These are phyloP conservation scores for Ophiostoma montium DNA, from an alignment of 2,329 filamentous ascomycete genomes.

Conservation along the genomic window DNA sequence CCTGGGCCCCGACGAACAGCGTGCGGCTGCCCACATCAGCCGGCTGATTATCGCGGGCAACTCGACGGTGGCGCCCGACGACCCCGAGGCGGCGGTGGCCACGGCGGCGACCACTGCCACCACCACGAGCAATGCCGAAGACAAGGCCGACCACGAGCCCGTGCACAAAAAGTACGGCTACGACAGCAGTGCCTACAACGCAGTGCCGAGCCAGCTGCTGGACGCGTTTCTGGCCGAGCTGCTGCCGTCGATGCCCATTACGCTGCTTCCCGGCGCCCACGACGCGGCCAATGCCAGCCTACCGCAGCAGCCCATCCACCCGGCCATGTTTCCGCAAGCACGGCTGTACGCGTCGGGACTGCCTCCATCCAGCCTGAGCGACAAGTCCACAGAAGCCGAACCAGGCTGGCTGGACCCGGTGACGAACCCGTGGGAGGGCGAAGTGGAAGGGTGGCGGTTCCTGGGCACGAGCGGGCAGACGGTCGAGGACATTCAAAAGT, in stretches of 20 bases:
- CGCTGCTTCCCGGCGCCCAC: constrained; percentile 66
- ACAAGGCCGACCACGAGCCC: constrained; percentile 22
- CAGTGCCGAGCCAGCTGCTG: constrained; percentile 67
- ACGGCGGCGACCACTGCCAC: no score
- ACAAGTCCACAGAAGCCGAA: not conserved
- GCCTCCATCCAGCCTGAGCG: constrained; percentile 21
- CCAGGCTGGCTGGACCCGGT: constrained; percentile 64
- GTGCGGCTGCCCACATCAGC: constrained; percentile 52
- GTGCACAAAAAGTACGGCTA: constrained; percentile 78
- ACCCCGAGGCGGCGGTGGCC: not conserved
- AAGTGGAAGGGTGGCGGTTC: constrained; percentile 79
- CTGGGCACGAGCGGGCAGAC: constrained; percentile 85
- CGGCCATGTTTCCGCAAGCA: constrained; percentile 73
- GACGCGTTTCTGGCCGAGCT: constrained; percentile 72
- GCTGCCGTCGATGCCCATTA: constrained; percentile 76
- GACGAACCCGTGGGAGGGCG: constrained; percentile 87
- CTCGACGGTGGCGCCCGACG: constrained; percentile 34
- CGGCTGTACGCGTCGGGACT: constrained; percentile 45
- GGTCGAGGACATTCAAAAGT: constrained; percentile 85
- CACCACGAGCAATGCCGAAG: not conserved
- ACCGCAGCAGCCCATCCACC: constrained; percentile 85
- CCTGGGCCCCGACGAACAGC: constrained; percentile 44
- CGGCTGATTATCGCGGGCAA: constrained; percentile 86
- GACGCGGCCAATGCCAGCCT: constrained; percentile 85
- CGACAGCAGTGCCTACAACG: constrained; percentile 77